Evolutionary conservation across 2,329 filamentous ascomycete species (phyloP).

Genomic region (Aspergillus floridensis): DNA sequence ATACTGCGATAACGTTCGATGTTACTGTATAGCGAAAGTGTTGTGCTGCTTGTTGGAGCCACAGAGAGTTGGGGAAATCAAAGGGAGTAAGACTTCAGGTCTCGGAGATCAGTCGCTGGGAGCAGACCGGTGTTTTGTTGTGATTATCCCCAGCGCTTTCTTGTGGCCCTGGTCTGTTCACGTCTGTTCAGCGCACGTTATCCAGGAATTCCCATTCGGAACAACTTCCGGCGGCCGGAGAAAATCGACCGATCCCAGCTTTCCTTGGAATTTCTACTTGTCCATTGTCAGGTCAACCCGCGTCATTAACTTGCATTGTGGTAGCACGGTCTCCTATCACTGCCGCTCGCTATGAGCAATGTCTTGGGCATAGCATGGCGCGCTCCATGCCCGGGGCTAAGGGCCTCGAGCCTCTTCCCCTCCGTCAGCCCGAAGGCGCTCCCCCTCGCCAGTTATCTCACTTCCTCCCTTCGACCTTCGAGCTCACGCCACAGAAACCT

Average conservation of each 20-base stretch:
- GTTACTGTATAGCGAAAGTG: not conserved
- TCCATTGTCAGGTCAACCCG: not conserved
- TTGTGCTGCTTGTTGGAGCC: not conserved
- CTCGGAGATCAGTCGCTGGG: no score
- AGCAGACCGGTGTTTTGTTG: no score
- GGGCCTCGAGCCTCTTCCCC: conserved; percentile 24
- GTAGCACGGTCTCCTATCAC: conserved; percentile 4
- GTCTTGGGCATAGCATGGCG: conserved; percentile 42
- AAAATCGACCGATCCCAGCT: conserved; percentile 10
- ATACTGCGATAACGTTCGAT: not conserved
- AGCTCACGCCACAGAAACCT: conserved; percentile 18
- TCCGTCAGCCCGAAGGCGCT: conserved; percentile 16
- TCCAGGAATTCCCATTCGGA: conserved; percentile 7
- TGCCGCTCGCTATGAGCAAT: conserved; percentile 43
- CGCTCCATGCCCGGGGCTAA: conserved; percentile 38
- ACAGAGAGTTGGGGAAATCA: no score
- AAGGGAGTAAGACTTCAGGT: no score
- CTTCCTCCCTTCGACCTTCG: conserved; percentile 7
- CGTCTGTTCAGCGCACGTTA: not conserved
- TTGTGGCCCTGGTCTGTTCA: no score
- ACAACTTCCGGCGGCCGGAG: conserved; percentile 19
- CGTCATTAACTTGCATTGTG: not conserved
- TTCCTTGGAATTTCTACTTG: not conserved
- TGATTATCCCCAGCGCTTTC: no score
- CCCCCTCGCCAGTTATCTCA: conserved; percentile 22